Percentiles rank a stretch among this genome's conserved stretches.
Conservation (phyloP, 2,329 filamentous ascomycete genomes). For the Colletotrichum chlorophyti region DNA sequence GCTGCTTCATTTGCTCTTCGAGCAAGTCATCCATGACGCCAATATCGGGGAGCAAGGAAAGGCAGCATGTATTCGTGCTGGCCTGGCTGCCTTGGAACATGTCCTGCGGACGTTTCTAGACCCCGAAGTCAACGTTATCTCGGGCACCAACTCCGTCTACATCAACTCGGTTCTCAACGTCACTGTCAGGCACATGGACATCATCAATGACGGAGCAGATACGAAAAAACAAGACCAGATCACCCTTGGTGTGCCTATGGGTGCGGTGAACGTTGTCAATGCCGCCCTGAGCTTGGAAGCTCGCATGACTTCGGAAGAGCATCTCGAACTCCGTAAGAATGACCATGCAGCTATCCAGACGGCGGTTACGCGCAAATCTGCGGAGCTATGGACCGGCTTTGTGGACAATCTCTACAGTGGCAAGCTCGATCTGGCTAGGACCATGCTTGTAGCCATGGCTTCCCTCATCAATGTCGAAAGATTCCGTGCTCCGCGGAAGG, state of each 20-base stretch:
- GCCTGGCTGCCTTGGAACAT: conserved; percentile 64
- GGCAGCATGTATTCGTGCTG: conserved; percentile 68
- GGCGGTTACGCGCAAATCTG: conserved; percentile 73
- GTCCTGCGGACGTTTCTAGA: conserved; percentile 64
- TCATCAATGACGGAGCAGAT: conserved; percentile 63
- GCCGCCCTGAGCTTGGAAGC: conserved; percentile 59
- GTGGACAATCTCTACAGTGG: conserved; percentile 71
- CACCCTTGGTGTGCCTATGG: conserved; percentile 52
- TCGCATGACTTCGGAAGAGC: conserved; percentile 50
- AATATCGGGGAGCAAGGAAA: conserved; percentile 63
- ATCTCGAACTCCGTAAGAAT: conserved; percentile 28
- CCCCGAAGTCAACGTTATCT: conserved; percentile 41
- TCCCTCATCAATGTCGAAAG: conserved; percentile 78
- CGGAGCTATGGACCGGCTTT: conserved; percentile 80
- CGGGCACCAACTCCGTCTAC: conserved; percentile 64
- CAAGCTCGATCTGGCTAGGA: conserved; percentile 75
- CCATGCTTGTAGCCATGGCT: conserved; percentile 74
- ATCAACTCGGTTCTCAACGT: conserved; percentile 71
- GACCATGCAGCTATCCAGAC: conserved; percentile 60
- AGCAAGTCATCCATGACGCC: conserved; percentile 63
- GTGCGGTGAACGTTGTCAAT: conserved; percentile 55
- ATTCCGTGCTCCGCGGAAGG: conserved; percentile 64
- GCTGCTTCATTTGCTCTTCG: conserved; percentile 78
- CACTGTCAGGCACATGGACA: conserved; percentile 65
- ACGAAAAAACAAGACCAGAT: conserved; percentile 39